Evolutionary conservation across 495 filamentous ascomycete species (phyloP).

Genomic region (Arthonia radiata): DNA sequence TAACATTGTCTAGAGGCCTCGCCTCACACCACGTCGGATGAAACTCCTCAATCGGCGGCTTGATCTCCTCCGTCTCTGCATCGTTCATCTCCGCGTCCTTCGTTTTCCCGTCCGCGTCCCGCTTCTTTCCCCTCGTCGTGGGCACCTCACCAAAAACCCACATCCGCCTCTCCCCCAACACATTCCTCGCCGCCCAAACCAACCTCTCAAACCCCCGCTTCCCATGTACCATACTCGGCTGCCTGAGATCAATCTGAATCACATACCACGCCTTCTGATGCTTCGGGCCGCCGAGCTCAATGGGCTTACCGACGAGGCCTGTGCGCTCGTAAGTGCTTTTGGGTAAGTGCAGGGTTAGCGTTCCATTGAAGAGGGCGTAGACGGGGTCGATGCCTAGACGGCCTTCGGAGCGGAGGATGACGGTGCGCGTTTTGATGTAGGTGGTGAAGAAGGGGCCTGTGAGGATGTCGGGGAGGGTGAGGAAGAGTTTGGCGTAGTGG

Average conservation of each 20-base stretch:
- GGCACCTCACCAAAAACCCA: too few relatives aligned
- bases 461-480: conserved; percentile 47
- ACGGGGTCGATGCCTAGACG: conserved; percentile 54
- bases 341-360: conserved; percentile 1
- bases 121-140: too few relatives aligned
- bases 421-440: conserved; percentile 67
- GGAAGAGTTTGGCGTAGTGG: conserved; percentile 42
- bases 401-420: conserved; percentile 82
- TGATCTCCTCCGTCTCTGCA: too few relatives aligned
- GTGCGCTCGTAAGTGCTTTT: conserved; percentile 69
- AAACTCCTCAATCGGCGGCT: too few relatives aligned
- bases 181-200: conserved; percentile 63
- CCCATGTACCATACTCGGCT: conserved; percentile 64
- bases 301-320: conserved; percentile 54
- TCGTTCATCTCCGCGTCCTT: too few relatives aligned
- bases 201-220: conserved; percentile 80
- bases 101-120: too few relatives aligned
- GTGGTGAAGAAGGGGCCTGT: conserved; percentile 59
- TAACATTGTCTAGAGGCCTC: too few relatives aligned
- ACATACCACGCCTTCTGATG: conserved; percentile 39
- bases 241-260: conserved; percentile 57
- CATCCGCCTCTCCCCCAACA: too few relatives aligned
- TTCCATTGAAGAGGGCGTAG: conserved; percentile 49
- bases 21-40: too few relatives aligned
- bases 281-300: conserved; percentile 30